Evolutionary conservation across 1,284 basidiomycete species (phyloP).

Genomic region (Sporisorium reilianum): DNA sequence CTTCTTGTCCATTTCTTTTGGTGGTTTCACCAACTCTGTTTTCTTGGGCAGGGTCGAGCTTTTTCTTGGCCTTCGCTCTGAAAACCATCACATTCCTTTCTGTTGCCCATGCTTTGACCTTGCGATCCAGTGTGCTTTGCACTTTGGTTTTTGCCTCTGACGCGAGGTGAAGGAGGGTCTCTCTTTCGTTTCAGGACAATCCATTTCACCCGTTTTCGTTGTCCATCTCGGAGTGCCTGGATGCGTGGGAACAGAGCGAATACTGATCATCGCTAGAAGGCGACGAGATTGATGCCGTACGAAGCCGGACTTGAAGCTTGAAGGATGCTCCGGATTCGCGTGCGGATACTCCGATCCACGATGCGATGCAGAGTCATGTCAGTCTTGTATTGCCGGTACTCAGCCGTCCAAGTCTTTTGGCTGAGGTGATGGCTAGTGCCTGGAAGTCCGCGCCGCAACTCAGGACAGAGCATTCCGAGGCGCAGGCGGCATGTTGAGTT

Average conservation of each 20-base stretch:
- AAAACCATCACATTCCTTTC: constrained; percentile 6
- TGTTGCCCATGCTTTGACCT: neutral
- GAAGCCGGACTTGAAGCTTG: no score
- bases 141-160: neutral
- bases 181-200: constrained; percentile 4
- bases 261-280: no score
- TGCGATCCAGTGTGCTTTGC: constrained; percentile 4
- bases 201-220: constrained; percentile 3
- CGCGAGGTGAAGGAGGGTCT: neutral
- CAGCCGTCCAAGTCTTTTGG: no score
- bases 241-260: no score
- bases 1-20: constrained; percentile 3
- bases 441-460: neutral
- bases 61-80: neutral
- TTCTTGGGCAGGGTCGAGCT: neutral
- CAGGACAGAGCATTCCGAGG: constrained; percentile 37
- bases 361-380: no score
- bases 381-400: no score
- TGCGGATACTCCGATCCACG: no score
- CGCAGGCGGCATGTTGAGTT: constrained; percentile 55
- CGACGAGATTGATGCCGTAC: no score
- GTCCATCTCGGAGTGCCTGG: neutral
- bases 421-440: no score
- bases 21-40: neutral
- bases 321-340: no score